These are phyloP conservation scores for Mortierella polycephala DNA, from an alignment of 371 early-diverging fungal species.

Conservation along the genomic window DNA sequence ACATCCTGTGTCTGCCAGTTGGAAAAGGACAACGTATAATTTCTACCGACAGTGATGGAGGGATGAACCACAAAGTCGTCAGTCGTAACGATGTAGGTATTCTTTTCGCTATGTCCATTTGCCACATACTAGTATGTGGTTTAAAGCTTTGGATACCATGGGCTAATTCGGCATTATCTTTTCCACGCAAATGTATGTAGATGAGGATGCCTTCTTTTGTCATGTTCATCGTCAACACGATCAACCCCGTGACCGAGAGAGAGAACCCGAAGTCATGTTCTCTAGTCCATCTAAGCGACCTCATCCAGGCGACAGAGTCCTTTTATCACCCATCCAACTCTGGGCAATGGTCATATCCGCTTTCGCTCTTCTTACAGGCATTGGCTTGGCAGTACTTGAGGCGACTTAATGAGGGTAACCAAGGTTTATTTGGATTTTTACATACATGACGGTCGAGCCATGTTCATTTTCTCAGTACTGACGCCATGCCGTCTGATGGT, in stretches of 20 bases:
- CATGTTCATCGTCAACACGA: constrained; percentile 82
- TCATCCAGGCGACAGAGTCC: constrained; percentile 87
- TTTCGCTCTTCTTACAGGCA: constrained; percentile 73
- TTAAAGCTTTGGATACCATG: no score
- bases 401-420: constrained; percentile 67
- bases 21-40: constrained; percentile 65
- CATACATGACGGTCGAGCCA: background rate
- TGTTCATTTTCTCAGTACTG: background rate
- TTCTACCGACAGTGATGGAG: constrained; percentile 52
- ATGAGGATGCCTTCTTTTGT: constrained; percentile 64
- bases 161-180: no score
- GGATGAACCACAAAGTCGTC: constrained; percentile 31
- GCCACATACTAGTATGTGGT: background rate
- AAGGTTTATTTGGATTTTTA: no score
- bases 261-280: constrained; percentile 53
- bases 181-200: background rate
- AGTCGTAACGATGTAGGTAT: constrained; percentile 36
- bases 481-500: background rate
- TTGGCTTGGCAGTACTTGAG: constrained; percentile 73
- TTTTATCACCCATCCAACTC: constrained; percentile 92
- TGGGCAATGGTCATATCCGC: constrained; percentile 80
- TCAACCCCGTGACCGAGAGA: constrained; percentile 51
- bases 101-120: background rate
- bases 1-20: constrained; percentile 83
- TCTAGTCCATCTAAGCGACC: constrained; percentile 69